Conservation (phyloP, 2,329 filamentous ascomycete species). For the Calonectria hawksworthii region DNA sequence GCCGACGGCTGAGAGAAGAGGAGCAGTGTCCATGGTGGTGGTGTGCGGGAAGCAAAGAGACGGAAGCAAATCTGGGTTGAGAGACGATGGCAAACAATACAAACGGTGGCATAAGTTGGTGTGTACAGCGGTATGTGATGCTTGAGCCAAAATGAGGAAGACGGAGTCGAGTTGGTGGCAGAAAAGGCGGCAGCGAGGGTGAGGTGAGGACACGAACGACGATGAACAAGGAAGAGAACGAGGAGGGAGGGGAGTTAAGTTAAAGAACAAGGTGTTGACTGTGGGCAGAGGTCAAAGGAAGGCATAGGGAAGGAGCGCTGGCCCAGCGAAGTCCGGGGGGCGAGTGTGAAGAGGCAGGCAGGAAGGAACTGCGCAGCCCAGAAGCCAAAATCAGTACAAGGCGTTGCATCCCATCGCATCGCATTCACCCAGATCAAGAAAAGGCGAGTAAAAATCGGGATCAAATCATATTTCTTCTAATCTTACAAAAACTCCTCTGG, state of each 20-base stretch:
- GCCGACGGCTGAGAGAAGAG: slow-evolving; percentile 49
- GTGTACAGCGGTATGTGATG: slow-evolving; percentile 14
- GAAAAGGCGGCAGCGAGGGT: slow-evolving; percentile 14
- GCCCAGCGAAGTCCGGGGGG: background rate
- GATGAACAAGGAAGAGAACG: slow-evolving; percentile 23
- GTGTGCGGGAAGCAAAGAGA: background rate
- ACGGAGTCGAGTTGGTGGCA: slow-evolving; percentile 26
- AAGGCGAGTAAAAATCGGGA: background rate
- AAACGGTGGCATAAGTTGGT: background rate
- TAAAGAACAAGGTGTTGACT: background rate
- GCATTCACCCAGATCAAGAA: background rate
- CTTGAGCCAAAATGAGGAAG: slow-evolving; percentile 16
- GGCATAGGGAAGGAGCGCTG: background rate
- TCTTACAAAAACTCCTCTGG: background rate
- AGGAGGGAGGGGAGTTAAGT: background rate
- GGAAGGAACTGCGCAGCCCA: background rate
- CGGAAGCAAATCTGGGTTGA: background rate
- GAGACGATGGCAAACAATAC: background rate
- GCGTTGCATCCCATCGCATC: background rate
- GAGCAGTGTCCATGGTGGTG: slow-evolving; percentile 50
- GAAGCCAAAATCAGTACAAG: background rate
- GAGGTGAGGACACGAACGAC: slow-evolving; percentile 22
- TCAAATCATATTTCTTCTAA: background rate
- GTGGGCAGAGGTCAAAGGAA: background rate
- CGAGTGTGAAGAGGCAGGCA: background rate